phyloP scores from a whole-genome alignment of 2,329 filamentous ascomycete genomes.

The Calycina marina region DNA sequence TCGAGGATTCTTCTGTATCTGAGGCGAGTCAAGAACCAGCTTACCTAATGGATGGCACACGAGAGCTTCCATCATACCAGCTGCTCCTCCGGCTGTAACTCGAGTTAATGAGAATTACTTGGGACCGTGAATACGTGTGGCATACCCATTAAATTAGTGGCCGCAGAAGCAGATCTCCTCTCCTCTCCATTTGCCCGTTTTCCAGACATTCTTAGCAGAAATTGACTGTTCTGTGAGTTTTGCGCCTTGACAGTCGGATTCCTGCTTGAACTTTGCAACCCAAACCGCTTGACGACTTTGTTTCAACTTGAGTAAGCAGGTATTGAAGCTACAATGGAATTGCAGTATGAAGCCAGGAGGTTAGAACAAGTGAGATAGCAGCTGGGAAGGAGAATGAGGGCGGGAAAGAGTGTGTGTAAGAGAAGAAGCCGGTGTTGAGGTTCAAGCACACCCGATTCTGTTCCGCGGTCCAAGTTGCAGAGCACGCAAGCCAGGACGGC shows the following conservation, averaged over 20 bases:
- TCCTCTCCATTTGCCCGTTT: constrained; percentile 50
- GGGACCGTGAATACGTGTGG: constrained; percentile 1
- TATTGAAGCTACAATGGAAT: background rate
- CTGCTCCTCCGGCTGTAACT: constrained; percentile 71
- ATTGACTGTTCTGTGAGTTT: background rate
- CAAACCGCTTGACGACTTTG: background rate
- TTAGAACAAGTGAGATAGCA: background rate
- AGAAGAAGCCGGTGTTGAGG: background rate
- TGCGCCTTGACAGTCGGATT: constrained; percentile 2
- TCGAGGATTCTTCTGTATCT: too few species aligned
- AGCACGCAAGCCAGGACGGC: too few species aligned
- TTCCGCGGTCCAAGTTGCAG: too few species aligned
- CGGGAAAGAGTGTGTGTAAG: background rate
- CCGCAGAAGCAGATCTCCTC: constrained; percentile 70
- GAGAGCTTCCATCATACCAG: constrained; percentile 98
- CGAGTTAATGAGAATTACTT: constrained; percentile 3
- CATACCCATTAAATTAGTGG: constrained; percentile 80
- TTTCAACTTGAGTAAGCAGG: background rate
- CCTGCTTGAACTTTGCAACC: background rate
- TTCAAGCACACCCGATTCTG: too few species aligned
- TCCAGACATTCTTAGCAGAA: constrained; percentile 35
- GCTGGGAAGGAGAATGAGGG: background rate
- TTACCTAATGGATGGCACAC: constrained; percentile 85
- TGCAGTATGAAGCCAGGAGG: background rate
- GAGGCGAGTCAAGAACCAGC: too few species aligned